Base-by-base conservation (phyloP, 1,139 yeast species). In the Tardiomyces blankii region DNA sequence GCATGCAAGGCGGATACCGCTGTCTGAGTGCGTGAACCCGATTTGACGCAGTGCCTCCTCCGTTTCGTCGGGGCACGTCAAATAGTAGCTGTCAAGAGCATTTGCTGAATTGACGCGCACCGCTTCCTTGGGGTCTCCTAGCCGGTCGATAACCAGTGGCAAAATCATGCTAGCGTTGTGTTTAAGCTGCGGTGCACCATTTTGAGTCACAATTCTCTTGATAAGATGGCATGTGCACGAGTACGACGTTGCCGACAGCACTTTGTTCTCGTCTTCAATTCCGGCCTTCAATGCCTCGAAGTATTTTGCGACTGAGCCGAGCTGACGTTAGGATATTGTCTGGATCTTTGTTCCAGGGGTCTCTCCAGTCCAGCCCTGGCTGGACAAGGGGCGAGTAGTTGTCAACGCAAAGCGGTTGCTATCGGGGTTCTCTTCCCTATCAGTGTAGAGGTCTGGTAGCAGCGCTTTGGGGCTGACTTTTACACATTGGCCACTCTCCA, bases 181-280 rank as follows among this genome's bases (percentile, higher is more conserved):
- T 46, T 68, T 69, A 41, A 88, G 68, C 1, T 12, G 32, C 1
- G 74, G 67, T 1, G 72, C 69, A 1, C 78, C 71, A 52, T 83
- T 81, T 64, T 86, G 96, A 62, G 81, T 77, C 44, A 84, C 78
- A 2, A 85, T 78, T 18, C 96, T 70, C 55, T 84, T 85, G 27
- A 85, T 76, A 42, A 87, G 65, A 58, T 87, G 91, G 49, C 89
- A 82, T 11, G 84, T 63, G 11, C 87, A 74, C 13, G 86, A 78
- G 59, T 85, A 84, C 1, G 83, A 74, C 38, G 69, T 56, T 0
- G 71, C 57, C 49, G 69, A 68, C 21, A 79, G 67, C n/a, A 70
- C 65, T 25, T 63, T 50, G 42, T 72, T 74, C 2, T 63, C 57
- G 1, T 9, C 14, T 18, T 38, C 39, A 14, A 19, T 39, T 2